Percentiles rank a stretch among this genome's conserved stretches.
Evolutionary conservation across 371 early-diverging fungal genomes (phyloP).

Genomic region (Circinella umbellata): DNA sequence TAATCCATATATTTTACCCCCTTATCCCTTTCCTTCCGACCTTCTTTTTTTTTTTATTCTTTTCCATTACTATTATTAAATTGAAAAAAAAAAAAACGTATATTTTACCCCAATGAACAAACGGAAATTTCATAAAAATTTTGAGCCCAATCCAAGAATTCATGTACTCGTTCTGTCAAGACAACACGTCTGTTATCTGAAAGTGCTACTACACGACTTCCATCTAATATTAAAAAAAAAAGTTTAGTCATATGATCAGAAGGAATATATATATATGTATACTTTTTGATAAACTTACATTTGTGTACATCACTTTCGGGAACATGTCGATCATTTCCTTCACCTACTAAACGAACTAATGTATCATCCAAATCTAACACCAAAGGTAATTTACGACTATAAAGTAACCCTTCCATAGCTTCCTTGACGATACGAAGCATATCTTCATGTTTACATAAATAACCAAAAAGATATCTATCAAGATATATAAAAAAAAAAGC

Average conservation of each 20-base stretch:
- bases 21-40: background rate
- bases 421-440: slow-evolving; percentile 57
- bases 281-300: slow-evolving; percentile 20
- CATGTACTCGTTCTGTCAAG: slow-evolving; percentile 71
- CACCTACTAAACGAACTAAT: slow-evolving; percentile 74
- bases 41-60: background rate
- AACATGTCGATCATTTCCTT: slow-evolving; percentile 69
- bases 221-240: slow-evolving; percentile 38
- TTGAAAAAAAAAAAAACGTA: no score
- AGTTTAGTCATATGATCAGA: background rate
- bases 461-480: slow-evolving; percentile 65
- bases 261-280: background rate
- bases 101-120: slow-evolving; percentile 73
- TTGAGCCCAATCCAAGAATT: slow-evolving; percentile 80
- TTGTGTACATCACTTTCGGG: slow-evolving; percentile 59
- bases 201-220: slow-evolving; percentile 64
- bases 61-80: background rate
- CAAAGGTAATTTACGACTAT: slow-evolving; percentile 67
- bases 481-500: background rate
- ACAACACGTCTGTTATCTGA: slow-evolving; percentile 73
- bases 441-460: slow-evolving; percentile 63
- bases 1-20: background rate
- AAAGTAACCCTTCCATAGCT: slow-evolving; percentile 45
- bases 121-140: slow-evolving; percentile 74
- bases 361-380: slow-evolving; percentile 86